A percentile compares a stretch with the other conserved stretches of the same genome.
phyloP scores from a whole-genome alignment of 768 basidiomycete species.

The Macrolepiota dolichaula region DNA sequence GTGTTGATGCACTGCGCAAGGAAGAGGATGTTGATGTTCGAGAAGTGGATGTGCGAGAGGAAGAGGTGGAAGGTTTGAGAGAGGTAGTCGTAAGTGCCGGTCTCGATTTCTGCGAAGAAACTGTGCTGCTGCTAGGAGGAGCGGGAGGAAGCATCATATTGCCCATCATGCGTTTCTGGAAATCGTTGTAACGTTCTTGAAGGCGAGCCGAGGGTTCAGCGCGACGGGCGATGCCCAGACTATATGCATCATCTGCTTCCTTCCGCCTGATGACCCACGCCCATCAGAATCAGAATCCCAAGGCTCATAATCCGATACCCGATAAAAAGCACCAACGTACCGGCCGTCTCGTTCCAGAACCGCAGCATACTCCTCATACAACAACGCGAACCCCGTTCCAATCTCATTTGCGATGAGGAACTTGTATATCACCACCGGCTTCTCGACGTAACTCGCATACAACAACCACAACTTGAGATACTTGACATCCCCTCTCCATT shows the following conservation, averaged over 20 bases:
- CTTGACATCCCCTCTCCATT: conserved; percentile 75
- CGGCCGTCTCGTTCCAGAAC: conserved; percentile 79
- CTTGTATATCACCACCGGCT: conserved; percentile 81
- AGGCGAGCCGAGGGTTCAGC: conserved; percentile 81
- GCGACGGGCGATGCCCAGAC: conserved; percentile 82
- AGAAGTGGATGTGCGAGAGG: conserved; percentile 24
- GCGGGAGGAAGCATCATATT: conserved; percentile 35
- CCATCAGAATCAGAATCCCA: neutral
- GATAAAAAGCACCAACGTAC: conserved; percentile 37
- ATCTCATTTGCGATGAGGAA: conserved; percentile 92
- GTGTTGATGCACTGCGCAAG: conserved; percentile 13
- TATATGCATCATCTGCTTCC: conserved; percentile 87
- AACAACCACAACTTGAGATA: conserved; percentile 94
- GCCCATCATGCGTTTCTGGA: conserved; percentile 89
- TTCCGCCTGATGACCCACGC: conserved; percentile 50
- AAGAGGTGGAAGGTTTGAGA: conserved; percentile 34
- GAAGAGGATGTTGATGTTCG: conserved; percentile 17
- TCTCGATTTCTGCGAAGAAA: conserved; percentile 27
- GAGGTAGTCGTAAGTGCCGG: conserved; percentile 40
- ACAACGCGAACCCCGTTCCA: conserved; percentile 70
- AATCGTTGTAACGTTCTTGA: conserved; percentile 74
- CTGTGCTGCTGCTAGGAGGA: conserved; percentile 22
- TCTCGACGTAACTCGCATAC: conserved; percentile 91
- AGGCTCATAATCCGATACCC: neutral
- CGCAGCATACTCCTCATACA: conserved; percentile 92